phyloP scores from a whole-genome alignment of 1,284 basidiomycete species.

The Ceratobasidium sp. region DNA sequence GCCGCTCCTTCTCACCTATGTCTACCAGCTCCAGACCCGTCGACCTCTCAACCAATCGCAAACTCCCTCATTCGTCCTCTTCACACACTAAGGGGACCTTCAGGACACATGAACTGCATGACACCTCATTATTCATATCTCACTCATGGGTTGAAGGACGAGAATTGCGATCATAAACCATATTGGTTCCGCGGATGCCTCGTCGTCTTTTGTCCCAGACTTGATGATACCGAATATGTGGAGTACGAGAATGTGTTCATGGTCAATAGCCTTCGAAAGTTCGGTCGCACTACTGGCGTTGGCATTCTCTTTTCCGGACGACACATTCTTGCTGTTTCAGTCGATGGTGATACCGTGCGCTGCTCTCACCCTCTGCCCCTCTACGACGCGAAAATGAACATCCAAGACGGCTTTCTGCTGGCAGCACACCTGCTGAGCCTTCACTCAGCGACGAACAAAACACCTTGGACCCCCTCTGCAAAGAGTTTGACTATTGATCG shows the following conservation, averaged over 20 bases:
- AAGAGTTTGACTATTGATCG: not conserved
- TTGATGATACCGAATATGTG: not conserved
- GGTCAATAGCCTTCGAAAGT: not conserved
- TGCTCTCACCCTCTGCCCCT: constrained; percentile 2
- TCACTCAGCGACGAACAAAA: not conserved
- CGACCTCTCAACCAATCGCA: too few relatives aligned
- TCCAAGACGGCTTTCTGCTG: constrained; percentile 8
- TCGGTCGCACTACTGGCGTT: not conserved
- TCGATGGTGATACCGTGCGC: constrained; percentile 3
- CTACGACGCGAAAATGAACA: not conserved
- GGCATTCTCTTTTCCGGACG: constrained; percentile 31
- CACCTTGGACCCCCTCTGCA: not conserved
- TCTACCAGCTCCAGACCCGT: not conserved
- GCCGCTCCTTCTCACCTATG: constrained; percentile 4
- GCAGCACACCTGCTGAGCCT: constrained; percentile 20
- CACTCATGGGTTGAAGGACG: not conserved
- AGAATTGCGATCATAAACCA: not conserved
- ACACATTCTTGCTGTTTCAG: constrained; percentile 15
- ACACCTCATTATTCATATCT: not conserved
- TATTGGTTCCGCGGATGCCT: constrained; percentile 25
- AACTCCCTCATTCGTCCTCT: not conserved
- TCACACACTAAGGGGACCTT: too few relatives aligned
- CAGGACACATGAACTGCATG: not conserved
- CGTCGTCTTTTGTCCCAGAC: not conserved
- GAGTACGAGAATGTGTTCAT: not conserved